Evolutionary conservation across 228 moss, liverwort and hornwort genomes (phyloP), one percentile per base, ranked within the genome.

Genomic region (Sphagnum magellanicum): DNA sequence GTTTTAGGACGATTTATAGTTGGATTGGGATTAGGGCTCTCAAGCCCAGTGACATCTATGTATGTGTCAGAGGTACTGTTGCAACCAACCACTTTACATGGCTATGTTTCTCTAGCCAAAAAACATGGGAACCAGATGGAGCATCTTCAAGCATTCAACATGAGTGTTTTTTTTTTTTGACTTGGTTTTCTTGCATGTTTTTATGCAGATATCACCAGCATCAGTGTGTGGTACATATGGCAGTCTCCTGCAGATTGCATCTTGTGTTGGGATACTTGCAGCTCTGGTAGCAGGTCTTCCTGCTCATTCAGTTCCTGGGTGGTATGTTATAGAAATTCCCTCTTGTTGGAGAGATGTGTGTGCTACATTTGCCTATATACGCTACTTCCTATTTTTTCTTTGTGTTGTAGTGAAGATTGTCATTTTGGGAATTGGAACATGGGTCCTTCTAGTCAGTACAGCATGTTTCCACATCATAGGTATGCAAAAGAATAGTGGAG

Each of bases 31-130:
- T 76, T 95, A 65, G 95, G 95, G 61, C 32, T 95, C 67, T 84
- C 81, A 67, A 89, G 92, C 32, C 95, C 95, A 10, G 90, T 95
- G 59, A 84, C 90, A 73, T 79, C 95, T 51, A 79, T 92, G 83
- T 95, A 95, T 68, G 90, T 95, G 13, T 89, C 95, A 8, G 92
- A 95, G 91, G 91, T 91, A 82, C 62, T 32, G 12, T 52, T 15
- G 53, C 64, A 52, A 17, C 46, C 46, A 52, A 53, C 10, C 66
- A 51, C 64, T 79, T 70, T 15, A 32, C 32, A 3, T 3, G 32
- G 32, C 3, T 32, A 32, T 32, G 32, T 32, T 32, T 5, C 5
- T 50, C 6, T 13, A n/a, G 10, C 16, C 10, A 63, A 16, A 16
- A 63, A 63, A 16, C 63, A 16, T 6, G 47, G 16, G 16, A 15